These are phyloP conservation scores for Teratosphaeria gauchensis DNA, from an alignment of 2,329 filamentous ascomycete genomes.

Conservation along the genomic window DNA sequence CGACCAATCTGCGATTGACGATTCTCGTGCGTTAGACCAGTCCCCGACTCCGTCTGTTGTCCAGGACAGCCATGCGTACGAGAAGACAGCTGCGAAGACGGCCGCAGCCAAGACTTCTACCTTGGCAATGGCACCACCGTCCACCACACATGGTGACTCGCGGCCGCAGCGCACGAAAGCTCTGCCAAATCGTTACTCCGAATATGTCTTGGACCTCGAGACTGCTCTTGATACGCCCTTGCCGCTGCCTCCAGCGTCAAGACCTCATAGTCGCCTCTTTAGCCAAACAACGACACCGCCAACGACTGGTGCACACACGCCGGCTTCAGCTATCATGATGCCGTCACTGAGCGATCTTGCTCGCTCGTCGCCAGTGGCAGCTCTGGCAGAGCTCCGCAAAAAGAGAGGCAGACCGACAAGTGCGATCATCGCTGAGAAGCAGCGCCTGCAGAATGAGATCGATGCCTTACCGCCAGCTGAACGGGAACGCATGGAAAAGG, in stretches of 20 bases:
- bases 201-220: not conserved
- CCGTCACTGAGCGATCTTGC: not conserved
- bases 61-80: not conserved
- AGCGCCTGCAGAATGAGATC: not conserved
- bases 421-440: constrained; percentile 1
- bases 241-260: not conserved
- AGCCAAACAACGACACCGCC: not conserved
- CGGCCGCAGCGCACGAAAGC: not conserved
- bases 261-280: not conserved
- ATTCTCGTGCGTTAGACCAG: not conserved
- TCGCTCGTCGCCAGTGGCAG: not conserved
- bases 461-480: not conserved
- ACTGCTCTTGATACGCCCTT: not conserved
- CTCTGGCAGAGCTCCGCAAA: not conserved
- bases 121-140: not conserved
- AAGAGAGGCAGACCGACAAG: constrained; percentile 9
- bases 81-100: not conserved
- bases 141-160: not conserved
- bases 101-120: not conserved
- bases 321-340: not conserved
- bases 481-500: not conserved
- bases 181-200: not conserved
- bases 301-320: not conserved
- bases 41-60: not conserved
- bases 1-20: not conserved